phyloP scores from a whole-genome alignment of 2,329 filamentous ascomycete genomes.

The Paecilomyces sp. region DNA sequence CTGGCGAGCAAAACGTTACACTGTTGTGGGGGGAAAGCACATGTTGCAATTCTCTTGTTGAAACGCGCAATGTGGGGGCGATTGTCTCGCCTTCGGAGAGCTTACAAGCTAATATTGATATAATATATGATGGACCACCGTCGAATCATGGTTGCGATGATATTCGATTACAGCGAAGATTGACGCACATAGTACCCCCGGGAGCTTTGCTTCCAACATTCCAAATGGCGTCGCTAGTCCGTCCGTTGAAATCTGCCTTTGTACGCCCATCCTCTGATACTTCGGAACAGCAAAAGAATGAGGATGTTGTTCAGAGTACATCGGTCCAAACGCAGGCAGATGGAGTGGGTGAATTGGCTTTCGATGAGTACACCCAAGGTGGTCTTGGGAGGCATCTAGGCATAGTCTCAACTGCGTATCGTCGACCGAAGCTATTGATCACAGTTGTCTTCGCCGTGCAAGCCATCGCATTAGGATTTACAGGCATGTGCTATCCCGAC shows the following conservation, averaged over 20 bases:
- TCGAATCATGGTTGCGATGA: neutral
- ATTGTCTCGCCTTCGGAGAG: neutral
- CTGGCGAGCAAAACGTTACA: neutral
- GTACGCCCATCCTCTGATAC: neutral
- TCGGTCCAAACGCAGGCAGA: neutral
- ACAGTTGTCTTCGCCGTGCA: conserved; percentile 57
- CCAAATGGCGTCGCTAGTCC: neutral
- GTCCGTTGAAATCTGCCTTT: neutral
- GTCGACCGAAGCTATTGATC: conserved; percentile 53
- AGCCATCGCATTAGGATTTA: conserved; percentile 56
- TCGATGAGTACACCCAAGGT: conserved; percentile 14
- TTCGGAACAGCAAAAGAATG: neutral
- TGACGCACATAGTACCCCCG: neutral
- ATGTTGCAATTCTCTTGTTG: neutral
- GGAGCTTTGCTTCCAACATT: neutral
- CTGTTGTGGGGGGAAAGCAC: neutral
- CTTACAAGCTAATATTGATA: neutral
- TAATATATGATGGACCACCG: neutral
- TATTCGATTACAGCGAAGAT: neutral
- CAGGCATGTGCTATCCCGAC: conserved; percentile 28
- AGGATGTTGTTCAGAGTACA: neutral
- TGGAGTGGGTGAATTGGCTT: conserved; percentile 11
- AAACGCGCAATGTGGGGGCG: neutral
- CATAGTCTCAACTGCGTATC: conserved; percentile 35
- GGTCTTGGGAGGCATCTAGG: conserved; percentile 16